Conservation (phyloP, 495 filamentous ascomycete genomes). For the Viridothelium virens region DNA sequence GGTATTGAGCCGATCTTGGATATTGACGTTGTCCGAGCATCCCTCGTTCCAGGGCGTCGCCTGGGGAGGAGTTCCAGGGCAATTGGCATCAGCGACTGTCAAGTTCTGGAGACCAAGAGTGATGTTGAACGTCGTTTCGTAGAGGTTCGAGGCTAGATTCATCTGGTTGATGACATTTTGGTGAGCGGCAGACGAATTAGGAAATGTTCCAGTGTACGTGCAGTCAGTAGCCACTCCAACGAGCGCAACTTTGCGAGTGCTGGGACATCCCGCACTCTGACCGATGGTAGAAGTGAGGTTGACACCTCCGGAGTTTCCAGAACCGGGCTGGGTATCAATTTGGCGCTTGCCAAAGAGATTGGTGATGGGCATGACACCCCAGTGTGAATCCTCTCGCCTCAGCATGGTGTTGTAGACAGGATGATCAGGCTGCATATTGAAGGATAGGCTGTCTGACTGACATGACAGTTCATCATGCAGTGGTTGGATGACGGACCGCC, state of each 20-base stretch:
- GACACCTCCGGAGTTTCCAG: constrained; percentile 74
- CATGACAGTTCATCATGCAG: constrained; percentile 41
- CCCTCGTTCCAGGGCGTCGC: constrained; percentile 73
- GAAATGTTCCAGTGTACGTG: constrained; percentile 65
- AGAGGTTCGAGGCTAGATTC: constrained; percentile 78
- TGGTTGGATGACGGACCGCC: constrained; percentile 25
- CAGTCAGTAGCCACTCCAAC: constrained; percentile 93
- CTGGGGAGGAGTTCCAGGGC: constrained; percentile 55
- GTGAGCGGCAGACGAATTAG: constrained; percentile 43
- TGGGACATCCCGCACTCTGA: constrained; percentile 71
- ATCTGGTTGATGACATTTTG: constrained; percentile 74
- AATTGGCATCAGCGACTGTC: constrained; percentile 59
- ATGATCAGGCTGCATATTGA: constrained; percentile 61
- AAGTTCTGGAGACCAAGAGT: constrained; percentile 82
- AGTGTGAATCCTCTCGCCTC: constrained; percentile 39
- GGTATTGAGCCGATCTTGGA: constrained; percentile 72
- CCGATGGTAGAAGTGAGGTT: constrained; percentile 80
- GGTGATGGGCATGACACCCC: constrained; percentile 48
- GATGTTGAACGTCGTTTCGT: constrained; percentile 88
- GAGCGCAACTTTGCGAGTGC: constrained; percentile 78
- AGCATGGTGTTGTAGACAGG: constrained; percentile 49
- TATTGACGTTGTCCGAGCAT: constrained; percentile 55
- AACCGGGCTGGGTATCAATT: constrained; percentile 47
- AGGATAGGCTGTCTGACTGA: constrained; percentile 56
- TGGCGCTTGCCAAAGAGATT: constrained; percentile 52